Conservation (phyloP, 257 asterid species). For the Fraxinus americana region DNA sequence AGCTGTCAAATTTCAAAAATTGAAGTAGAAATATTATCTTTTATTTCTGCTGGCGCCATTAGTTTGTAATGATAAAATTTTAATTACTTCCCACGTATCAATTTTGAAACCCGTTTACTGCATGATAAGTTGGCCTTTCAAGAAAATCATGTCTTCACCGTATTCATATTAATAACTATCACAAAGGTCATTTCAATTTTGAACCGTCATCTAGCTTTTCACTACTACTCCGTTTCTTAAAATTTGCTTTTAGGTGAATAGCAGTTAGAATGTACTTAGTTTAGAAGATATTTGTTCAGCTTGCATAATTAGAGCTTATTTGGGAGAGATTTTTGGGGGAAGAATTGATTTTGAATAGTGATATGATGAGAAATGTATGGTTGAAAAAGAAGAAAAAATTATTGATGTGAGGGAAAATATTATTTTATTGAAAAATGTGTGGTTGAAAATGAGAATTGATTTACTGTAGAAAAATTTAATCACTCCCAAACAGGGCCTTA, state of each 20-base stretch:
- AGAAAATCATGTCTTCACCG: neutral
- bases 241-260: neutral
- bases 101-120: neutral
- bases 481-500: too few relatives aligned
- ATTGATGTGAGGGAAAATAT: too few relatives aligned
- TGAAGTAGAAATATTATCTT: neutral
- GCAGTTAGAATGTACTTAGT: neutral
- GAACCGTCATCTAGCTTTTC: neutral
- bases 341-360: too few relatives aligned
- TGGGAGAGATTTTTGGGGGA: too few relatives aligned
- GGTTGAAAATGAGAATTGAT: too few relatives aligned
- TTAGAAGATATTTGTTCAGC: neutral
- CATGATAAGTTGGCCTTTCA: neutral
- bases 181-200: neutral
- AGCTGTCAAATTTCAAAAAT: neutral
- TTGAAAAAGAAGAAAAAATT: too few relatives aligned
- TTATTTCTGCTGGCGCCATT: neutral
- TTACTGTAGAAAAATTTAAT: too few relatives aligned
- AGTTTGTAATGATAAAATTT: neutral
- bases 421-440: too few relatives aligned
- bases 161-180: neutral
- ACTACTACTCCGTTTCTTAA: neutral
- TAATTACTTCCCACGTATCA: neutral
- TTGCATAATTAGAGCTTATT: neutral
- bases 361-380: too few relatives aligned